Conservation (phyloP, 2,329 filamentous ascomycete genomes). For the Ophioceras dolichostomum region DNA sequence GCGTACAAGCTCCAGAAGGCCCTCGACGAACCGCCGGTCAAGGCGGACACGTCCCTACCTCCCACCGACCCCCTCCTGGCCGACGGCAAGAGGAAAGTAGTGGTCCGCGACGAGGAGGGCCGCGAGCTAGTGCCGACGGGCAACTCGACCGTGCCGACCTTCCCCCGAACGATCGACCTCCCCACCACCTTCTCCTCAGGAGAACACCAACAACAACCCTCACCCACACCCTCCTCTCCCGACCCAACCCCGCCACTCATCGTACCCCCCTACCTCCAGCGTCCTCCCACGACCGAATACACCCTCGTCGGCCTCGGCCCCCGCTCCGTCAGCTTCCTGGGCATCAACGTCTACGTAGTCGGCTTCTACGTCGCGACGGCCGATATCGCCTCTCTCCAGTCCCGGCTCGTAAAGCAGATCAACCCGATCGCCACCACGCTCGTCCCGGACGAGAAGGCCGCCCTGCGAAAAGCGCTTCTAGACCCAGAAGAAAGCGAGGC, state of each 20-base stretch:
- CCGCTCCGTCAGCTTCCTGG: constrained; percentile 77
- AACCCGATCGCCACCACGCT: constrained; percentile 71
- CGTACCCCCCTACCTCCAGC: constrained; percentile 1
- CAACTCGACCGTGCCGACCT: constrained; percentile 65
- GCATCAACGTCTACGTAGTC: constrained; percentile 88
- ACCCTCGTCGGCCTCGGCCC: constrained; percentile 81
- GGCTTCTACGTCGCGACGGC: constrained; percentile 81
- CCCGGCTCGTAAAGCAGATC: constrained; percentile 61
- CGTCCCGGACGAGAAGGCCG: constrained; percentile 68
- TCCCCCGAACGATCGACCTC: constrained; percentile 61
- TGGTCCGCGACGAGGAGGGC: constrained; percentile 55
- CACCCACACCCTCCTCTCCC: constrained; percentile 17
- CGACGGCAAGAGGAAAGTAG: constrained; percentile 40
- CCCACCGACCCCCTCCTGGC: constrained; percentile 32
- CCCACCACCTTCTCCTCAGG: constrained; percentile 25
- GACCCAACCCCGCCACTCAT: background rate
- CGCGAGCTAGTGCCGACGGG: constrained; percentile 70
- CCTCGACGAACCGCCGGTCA: constrained; percentile 14
- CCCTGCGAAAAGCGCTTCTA: constrained; percentile 55
- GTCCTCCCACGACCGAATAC: constrained; percentile 56
- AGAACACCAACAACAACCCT: constrained; percentile 17
- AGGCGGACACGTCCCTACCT: constrained; percentile 29
- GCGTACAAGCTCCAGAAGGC: constrained; percentile 36
- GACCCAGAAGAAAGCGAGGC: constrained; percentile 57
- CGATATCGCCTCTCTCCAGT: constrained; percentile 72